Evolutionary conservation across 2,329 filamentous ascomycete genomes (phyloP).

Genomic region (Pseudogymnoascus sp.): DNA sequence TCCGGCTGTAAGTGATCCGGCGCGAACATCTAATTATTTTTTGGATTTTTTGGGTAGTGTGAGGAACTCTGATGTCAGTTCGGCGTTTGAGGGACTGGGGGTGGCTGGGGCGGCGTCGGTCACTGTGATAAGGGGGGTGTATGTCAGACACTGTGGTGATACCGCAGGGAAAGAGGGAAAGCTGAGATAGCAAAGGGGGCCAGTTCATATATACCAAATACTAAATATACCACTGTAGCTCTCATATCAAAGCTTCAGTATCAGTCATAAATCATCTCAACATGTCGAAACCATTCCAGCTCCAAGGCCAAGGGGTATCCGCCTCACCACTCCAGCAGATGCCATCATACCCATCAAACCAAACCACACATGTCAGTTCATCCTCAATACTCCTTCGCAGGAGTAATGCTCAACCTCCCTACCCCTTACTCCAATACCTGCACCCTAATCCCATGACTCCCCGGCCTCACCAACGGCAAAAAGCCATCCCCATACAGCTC

Average conservation of each 20-base stretch:
- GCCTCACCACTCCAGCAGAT: neutral
- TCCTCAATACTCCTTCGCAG: neutral
- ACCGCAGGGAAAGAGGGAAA: no score
- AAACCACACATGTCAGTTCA: neutral
- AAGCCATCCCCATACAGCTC: slow-evolving; percentile 19
- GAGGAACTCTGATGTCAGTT: no score
- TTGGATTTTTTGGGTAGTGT: no score
- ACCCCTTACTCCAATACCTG: neutral
- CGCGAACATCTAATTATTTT: no score
- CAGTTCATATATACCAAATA: neutral
- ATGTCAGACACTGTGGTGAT: no score
- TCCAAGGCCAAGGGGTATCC: slow-evolving; percentile 1
- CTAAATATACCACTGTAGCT: neutral
- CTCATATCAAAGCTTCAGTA: neutral
- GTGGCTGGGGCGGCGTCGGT: no score
- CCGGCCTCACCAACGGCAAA: neutral
- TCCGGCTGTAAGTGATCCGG: no score
- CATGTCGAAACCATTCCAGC: neutral
- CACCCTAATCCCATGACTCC: slow-evolving; percentile 4
- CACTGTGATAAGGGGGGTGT: no score
- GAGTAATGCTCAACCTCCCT: no score
- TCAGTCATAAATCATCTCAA: neutral
- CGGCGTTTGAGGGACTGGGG: no score
- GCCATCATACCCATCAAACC: neutral
- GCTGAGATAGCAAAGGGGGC: neutral